Conservation (phyloP, 2,329 filamentous ascomycete species). For the Sporothrix humicola region DNA sequence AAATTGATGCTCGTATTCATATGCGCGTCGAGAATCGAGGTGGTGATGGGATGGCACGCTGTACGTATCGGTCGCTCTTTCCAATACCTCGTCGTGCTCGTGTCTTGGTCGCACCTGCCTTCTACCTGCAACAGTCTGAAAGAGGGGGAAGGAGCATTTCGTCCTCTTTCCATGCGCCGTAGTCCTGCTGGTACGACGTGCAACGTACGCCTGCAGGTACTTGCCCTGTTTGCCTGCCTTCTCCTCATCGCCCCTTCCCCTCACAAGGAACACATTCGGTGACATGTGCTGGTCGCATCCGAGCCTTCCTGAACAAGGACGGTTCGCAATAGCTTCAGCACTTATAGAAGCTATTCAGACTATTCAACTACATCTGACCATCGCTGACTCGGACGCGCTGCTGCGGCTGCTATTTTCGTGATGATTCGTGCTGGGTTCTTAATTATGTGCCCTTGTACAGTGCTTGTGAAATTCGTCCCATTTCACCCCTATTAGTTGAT, state of each 20-base stretch:
- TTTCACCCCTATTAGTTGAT: not conserved
- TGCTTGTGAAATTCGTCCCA: not conserved
- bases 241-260: not conserved
- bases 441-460: not conserved
- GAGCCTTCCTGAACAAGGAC: not conserved
- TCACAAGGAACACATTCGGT: not conserved
- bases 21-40: too few species aligned
- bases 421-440: not conserved
- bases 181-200: too few species aligned
- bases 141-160: constrained; percentile 1
- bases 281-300: not conserved
- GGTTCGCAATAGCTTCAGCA: not conserved
- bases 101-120: not conserved
- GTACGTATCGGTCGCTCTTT: not conserved
- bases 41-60: not conserved
- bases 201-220: too few species aligned
- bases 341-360: not conserved
- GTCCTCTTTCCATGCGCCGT: not conserved
- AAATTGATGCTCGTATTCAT: too few species aligned
- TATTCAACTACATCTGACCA: not conserved
- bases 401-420: not conserved
- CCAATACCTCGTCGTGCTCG: not conserved
- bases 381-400: constrained; percentile 5
- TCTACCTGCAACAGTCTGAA: not conserved
- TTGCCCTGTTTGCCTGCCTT: too few species aligned